Conservation (phyloP, 1,139 yeast species). For the Oligophagozyma castellii region DNA sequence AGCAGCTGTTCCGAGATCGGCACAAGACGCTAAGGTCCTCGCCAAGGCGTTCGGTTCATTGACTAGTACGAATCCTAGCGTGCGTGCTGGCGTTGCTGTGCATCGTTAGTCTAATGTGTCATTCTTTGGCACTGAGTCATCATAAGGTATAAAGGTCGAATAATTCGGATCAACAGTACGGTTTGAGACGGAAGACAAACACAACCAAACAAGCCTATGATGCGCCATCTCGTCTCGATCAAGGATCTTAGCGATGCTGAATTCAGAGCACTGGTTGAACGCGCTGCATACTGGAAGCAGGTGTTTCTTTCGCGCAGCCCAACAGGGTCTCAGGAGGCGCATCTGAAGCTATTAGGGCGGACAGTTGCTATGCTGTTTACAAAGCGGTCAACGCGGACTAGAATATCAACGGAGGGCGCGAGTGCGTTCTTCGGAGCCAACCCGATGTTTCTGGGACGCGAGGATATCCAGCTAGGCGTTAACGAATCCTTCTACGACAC, state of each 20-base stretch:
- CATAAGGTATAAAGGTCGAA: no score
- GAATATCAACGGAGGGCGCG: slow-evolving; percentile 92
- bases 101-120: no score
- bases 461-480: slow-evolving; percentile 91
- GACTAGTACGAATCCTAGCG: no score
- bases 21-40: no score
- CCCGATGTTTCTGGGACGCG: slow-evolving; percentile 92
- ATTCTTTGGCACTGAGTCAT: no score
- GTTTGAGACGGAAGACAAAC: no score
- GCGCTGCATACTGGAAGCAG: slow-evolving; percentile 50
- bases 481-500: slow-evolving; percentile 86
- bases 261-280: slow-evolving; percentile 49
- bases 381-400: slow-evolving; percentile 88
- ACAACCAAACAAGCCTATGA: slow-evolving; percentile 8
- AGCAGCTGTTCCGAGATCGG: no score
- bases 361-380: slow-evolving; percentile 72
- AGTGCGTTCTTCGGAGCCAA: slow-evolving; percentile 87
- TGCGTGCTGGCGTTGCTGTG: no score
- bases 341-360: slow-evolving; percentile 57
- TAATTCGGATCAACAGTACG: no score
- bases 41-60: no score
- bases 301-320: slow-evolving; percentile 38
- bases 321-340: slow-evolving; percentile 33
- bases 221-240: slow-evolving; percentile 67
- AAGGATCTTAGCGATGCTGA: slow-evolving; percentile 62